Base-by-base conservation (phyloP, 164 flowering plant genomes). In the Chloranthus sessilifolius region DNA sequence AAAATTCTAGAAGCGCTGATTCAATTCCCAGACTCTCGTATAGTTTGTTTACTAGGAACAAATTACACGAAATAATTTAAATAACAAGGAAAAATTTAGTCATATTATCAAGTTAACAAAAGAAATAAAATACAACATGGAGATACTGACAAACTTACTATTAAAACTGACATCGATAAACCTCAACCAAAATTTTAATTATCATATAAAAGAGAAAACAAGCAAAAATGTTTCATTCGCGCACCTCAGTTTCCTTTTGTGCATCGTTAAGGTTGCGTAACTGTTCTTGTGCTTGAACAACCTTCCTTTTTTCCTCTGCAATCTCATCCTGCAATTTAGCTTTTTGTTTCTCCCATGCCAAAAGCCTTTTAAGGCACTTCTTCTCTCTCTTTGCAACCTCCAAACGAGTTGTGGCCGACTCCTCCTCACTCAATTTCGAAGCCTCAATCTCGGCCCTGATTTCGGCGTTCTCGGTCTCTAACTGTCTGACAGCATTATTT, bases 371-470 rank as follows among this genome's bases (percentile, higher is more conserved):
- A 45, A 71, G 66, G 55, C 69, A 75, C 74, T 83, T 89, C 43
- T 85, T 94, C 74, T 89, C 97, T 73, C 95, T 82, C 72, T 80
- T 94, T 43, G 86, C 84, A 55, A 76, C 83, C 69, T 87, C 88
- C 64, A 83, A 64, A 59, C 88, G 80, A 5, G 83, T 62, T 4
- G 59, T 71, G 12, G 71, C 88, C 2, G 96, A 89, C 65, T 94
- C 99, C 43, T 90, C 71, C 7, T 96, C 92, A 74, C 95, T 94
- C 57, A 94, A 61, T 58, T 89, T 94, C n/a, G 86, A 81, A 41
- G 95, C 96, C 71, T 89, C 96, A 92, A 89, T 84, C 73, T 94
- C 99, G 16, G 99, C 96, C 61, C 80, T 78, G 23, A 94, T 82
- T 65, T 94, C 97, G 1, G 99, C 99, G 79, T 94, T 94, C 71